These are phyloP conservation scores for Collybiopsis luxurians DNA, from an alignment of 768 basidiomycete species.

Conservation along the genomic window DNA sequence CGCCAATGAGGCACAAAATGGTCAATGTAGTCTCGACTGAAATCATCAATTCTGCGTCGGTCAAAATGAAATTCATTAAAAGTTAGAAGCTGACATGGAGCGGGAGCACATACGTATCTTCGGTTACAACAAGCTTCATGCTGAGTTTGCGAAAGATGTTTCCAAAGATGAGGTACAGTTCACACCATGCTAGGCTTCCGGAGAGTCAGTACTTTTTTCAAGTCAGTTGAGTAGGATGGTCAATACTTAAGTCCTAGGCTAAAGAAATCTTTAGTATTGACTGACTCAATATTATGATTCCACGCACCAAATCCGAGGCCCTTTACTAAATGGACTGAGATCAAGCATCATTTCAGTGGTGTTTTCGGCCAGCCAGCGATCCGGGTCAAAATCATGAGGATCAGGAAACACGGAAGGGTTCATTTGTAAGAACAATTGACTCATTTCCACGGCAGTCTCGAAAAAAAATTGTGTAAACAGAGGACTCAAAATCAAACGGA, in stretches of 20 bases:
- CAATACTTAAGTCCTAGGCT: constrained; percentile 1
- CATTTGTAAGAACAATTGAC: constrained; percentile 34
- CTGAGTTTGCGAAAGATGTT: constrained; percentile 6
- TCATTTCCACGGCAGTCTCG: constrained; percentile 42
- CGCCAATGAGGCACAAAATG: constrained; percentile 1
- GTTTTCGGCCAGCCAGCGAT: constrained; percentile 37
- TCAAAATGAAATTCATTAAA: background rate
- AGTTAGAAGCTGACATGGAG: background rate
- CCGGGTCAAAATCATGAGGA: constrained; percentile 36
- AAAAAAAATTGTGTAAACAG: background rate
- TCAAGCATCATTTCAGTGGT: constrained; percentile 30
- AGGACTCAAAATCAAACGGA: background rate
- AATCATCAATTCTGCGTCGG: background rate
- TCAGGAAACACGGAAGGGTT: constrained; percentile 38
- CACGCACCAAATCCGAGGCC: constrained; percentile 4
- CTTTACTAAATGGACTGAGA: constrained; percentile 33
- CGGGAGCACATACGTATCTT: background rate
- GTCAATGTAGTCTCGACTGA: background rate
- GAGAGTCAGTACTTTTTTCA: background rate
- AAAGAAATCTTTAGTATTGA: background rate
- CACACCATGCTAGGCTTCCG: constrained; percentile 10
- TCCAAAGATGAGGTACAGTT: constrained; percentile 10
- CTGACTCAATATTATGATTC: too few relatives aligned
- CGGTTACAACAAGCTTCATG: background rate
- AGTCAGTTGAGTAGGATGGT: background rate